Evolutionary conservation across 2,329 filamentous ascomycete genomes (phyloP).

Genomic region (Tolypocladium ophioglossoides): DNA sequence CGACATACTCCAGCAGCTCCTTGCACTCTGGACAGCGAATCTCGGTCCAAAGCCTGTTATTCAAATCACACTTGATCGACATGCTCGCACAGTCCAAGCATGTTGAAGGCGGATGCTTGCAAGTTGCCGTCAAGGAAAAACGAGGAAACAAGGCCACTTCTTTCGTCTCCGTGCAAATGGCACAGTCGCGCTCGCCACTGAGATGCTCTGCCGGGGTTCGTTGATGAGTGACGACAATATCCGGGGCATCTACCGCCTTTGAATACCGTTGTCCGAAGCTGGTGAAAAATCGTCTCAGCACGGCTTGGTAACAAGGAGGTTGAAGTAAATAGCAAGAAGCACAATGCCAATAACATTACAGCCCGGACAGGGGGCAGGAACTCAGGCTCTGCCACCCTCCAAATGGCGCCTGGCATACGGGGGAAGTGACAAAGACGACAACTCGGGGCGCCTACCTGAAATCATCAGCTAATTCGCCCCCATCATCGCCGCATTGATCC

Average conservation of each 20-base stretch:
- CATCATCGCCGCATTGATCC: not conserved
- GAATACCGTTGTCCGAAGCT: not conserved
- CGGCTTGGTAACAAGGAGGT: not conserved
- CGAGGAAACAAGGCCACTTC: not conserved
- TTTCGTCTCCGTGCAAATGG: not conserved
- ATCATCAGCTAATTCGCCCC: not conserved
- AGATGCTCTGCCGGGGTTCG: not conserved
- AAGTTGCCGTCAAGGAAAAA: not conserved
- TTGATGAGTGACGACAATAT: not conserved
- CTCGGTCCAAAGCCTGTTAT: not conserved
- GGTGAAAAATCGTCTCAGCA: not conserved
- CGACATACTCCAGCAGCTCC: not conserved
- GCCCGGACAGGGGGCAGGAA: not conserved
- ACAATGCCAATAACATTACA: not conserved
- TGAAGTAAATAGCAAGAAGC: not conserved
- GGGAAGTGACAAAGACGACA: too few relatives aligned
- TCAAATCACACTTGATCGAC: not conserved
- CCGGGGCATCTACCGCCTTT: not conserved
- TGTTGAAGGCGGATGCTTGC: not conserved
- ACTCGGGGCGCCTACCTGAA: not conserved
- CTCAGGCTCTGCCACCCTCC: too few relatives aligned
- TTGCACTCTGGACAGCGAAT: not conserved
- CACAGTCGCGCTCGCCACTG: not conserved
- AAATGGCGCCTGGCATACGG: not conserved
- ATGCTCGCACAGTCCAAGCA: not conserved